Conservation (phyloP, 768 basidiomycete genomes). For the Mycena rosella region DNA sequence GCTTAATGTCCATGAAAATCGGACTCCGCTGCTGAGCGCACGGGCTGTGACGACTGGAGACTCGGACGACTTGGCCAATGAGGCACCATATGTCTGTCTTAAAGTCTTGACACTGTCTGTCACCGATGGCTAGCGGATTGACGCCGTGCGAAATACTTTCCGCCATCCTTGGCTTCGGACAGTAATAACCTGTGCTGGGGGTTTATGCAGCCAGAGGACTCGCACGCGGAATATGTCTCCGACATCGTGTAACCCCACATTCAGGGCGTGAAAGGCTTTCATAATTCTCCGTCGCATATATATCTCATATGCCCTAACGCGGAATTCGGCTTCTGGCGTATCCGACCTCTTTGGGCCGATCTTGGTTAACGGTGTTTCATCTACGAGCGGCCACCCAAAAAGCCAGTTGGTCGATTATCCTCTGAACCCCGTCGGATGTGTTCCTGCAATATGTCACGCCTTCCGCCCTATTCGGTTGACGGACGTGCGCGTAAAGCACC, state of each 20-base stretch:
- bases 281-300: constrained; percentile 25
- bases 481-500: not conserved
- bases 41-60: constrained; percentile 4
- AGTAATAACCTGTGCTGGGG: not conserved
- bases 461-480: constrained; percentile 23
- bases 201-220: constrained; percentile 1
- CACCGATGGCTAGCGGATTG: constrained; percentile 3
- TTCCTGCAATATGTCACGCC: constrained; percentile 17
- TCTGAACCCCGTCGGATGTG: constrained; percentile 24
- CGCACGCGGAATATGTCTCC: constrained; percentile 22
- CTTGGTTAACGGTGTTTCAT: constrained; percentile 4
- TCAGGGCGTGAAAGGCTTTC: constrained; percentile 1
- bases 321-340: constrained; percentile 28
- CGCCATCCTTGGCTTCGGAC: not conserved
- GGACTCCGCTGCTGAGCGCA: constrained; percentile 20
- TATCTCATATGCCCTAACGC: constrained; percentile 35
- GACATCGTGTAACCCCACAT: constrained; percentile 1
- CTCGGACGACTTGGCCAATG: not conserved
- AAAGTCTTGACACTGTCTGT: constrained; percentile 31
- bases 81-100: constrained; percentile 17
- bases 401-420: constrained; percentile 24
- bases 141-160: constrained; percentile 1
- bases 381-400: constrained; percentile 24
- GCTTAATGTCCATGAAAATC: constrained; percentile 30
- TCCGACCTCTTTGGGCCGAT: constrained; percentile 6